phyloP scores from a whole-genome alignment of 768 basidiomycete species.

The Suillus americanus region DNA sequence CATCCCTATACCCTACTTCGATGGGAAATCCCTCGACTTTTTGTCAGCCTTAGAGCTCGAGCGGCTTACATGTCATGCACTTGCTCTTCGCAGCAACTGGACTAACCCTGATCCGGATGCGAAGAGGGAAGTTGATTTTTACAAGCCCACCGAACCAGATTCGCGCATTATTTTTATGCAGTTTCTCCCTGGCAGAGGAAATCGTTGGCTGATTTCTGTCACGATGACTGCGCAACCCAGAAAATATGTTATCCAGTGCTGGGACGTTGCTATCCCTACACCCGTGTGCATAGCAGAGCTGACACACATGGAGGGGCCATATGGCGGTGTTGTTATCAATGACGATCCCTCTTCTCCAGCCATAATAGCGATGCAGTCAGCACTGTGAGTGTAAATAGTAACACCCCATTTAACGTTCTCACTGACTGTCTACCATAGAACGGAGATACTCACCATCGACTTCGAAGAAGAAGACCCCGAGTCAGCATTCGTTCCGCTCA shows the following conservation, averaged over 20 bases:
- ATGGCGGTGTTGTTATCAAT: conserved; percentile 50
- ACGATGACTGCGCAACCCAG: conserved; percentile 25
- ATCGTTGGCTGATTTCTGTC: conserved; percentile 49
- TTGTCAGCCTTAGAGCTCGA: conserved; percentile 50
- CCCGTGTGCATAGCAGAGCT: conserved; percentile 46
- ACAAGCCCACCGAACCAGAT: conserved; percentile 19
- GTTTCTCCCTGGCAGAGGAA: conserved; percentile 44
- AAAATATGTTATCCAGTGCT: conserved; percentile 49
- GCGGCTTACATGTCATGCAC: conserved; percentile 34
- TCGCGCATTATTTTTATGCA: conserved; percentile 44
- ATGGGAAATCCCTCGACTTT: conserved; percentile 27
- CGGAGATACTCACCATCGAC: conserved; percentile 44
- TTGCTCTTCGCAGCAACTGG: conserved; percentile 53
- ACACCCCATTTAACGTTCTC: neutral
- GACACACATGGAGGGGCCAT: conserved; percentile 29
- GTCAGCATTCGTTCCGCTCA: conserved; percentile 36
- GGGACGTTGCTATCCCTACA: conserved; percentile 42
- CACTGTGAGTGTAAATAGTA: conserved; percentile 32
- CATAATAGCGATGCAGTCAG: conserved; percentile 43
- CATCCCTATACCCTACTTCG: conserved; percentile 48
- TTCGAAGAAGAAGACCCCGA: conserved; percentile 35
- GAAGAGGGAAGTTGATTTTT: conserved; percentile 26
- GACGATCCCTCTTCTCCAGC: conserved; percentile 32
- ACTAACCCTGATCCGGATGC: conserved; percentile 37
- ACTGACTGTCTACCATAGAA: conserved; percentile 23